phyloP scores from a whole-genome alignment of 345 rosid genomes.

The Eucalyptus marginata region DNA sequence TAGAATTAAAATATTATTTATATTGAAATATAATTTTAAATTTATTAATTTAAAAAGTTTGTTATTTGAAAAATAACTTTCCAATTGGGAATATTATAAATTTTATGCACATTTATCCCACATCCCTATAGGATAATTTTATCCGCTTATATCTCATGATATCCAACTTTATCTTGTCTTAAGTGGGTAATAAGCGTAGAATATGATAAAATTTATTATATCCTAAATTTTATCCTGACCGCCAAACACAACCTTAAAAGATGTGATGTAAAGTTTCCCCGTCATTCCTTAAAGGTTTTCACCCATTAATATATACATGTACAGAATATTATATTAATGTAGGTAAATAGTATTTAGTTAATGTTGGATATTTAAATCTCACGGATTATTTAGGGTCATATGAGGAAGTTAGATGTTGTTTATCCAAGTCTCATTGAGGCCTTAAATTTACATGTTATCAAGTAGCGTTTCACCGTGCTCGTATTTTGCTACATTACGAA shows the following conservation, averaged over 20 bases:
- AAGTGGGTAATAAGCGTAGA: fast-evolving
- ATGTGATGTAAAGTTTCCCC: not conserved
- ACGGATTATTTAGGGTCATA: not conserved
- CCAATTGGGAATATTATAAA: too few relatives aligned
- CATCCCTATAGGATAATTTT: fast-evolving
- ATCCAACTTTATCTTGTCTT: too few relatives aligned
- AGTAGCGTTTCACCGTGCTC: too few relatives aligned
- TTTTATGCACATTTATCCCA: too few relatives aligned
- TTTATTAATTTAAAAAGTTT: too few relatives aligned
- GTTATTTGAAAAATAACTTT: too few relatives aligned
- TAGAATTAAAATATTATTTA: too few relatives aligned
- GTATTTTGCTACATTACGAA: not conserved
- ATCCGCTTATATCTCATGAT: too few relatives aligned
- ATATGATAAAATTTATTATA: too few relatives aligned
- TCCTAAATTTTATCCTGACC: fast-evolving
- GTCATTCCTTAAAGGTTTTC: not conserved
- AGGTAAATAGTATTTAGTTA: not conserved
- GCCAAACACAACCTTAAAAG: fast-evolving
- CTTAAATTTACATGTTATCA: not conserved
- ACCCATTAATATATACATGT: not conserved
- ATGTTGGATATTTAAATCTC: not conserved
- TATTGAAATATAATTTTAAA: too few relatives aligned
- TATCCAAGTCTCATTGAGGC: not conserved
- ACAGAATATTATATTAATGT: not conserved
- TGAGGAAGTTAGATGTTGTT: not conserved